These are phyloP conservation scores for Beauveria scarabaeidicola DNA, from an alignment of 2,329 filamentous ascomycete species.

Conservation along the genomic window DNA sequence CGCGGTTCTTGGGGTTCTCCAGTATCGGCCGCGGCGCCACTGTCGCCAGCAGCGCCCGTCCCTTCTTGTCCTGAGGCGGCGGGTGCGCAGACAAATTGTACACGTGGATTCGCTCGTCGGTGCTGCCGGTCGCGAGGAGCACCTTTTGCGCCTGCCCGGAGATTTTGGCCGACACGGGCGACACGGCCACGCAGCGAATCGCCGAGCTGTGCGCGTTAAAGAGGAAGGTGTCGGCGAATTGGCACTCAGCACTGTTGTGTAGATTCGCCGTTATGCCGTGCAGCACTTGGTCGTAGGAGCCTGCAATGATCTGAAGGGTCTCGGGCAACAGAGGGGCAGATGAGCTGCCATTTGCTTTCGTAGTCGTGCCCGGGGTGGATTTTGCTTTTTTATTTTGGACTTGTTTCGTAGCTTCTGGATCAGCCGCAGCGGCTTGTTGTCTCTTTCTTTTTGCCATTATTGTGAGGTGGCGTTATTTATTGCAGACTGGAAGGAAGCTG, in stretches of 20 bases:
- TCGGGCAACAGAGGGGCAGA: constrained; percentile 23
- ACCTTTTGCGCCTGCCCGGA: constrained; percentile 67
- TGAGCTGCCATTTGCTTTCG: constrained; percentile 17
- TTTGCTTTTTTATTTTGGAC: constrained; percentile 26
- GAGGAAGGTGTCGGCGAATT: constrained; percentile 84
- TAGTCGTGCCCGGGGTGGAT: constrained; percentile 10
- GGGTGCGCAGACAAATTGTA: constrained; percentile 75
- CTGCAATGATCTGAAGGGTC: constrained; percentile 82
- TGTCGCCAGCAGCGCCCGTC: constrained; percentile 53
- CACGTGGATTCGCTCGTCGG: constrained; percentile 90
- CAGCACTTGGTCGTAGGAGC: constrained; percentile 87
- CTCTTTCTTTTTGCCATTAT: constrained; percentile 44
- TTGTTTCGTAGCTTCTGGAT: constrained; percentile 16
- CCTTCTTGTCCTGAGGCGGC: constrained; percentile 38
- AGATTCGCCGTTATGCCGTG: constrained; percentile 83
- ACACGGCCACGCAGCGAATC: constrained; percentile 81
- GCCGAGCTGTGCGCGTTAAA: constrained; percentile 90
- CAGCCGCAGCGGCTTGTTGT: constrained; percentile 23
- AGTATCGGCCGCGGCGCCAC: constrained; percentile 65
- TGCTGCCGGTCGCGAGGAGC: constrained; percentile 82
- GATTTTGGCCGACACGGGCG: constrained; percentile 57
- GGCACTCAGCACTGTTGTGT: constrained; percentile 35
- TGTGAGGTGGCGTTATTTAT: constrained; percentile 12
- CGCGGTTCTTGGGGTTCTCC: constrained; percentile 79
- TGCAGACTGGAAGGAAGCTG: constrained; percentile 1